Percentiles rank a stretch among this genome's conserved stretches.
phyloP scores from a whole-genome alignment of 164 flowering plant species.

The grape (Vitis vinifera) region ASM3070453v1 NC_081812.1:17814501-17815000 shows the following conservation, averaged over 20 bases:
- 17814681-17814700: background rate
- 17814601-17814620: background rate
- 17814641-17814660: background rate
- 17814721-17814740: background rate
- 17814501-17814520: conserved; percentile 39
- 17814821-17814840: conserved; percentile 69
- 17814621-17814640: background rate
- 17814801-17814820: conserved; percentile 76
- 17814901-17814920: background rate
- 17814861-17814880: too few relatives aligned
- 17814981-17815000: conserved; percentile 60
- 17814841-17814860: conserved; percentile 63
- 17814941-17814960: conserved; percentile 25
- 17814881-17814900: background rate
- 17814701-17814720: background rate
- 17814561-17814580: conserved; percentile 59
- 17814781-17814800: conserved; percentile 38
- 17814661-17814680: background rate
- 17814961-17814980: conserved; percentile 62
- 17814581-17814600: conserved; percentile 10
- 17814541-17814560: conserved; percentile 57
- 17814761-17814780: background rate
- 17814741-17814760: too few relatives aligned
- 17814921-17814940: conserved; percentile 12
- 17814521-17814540: conserved; percentile 64